phyloP scores from a whole-genome alignment of 2,329 filamentous ascomycete genomes.

The Cylindrodendrum hubeiense region DNA sequence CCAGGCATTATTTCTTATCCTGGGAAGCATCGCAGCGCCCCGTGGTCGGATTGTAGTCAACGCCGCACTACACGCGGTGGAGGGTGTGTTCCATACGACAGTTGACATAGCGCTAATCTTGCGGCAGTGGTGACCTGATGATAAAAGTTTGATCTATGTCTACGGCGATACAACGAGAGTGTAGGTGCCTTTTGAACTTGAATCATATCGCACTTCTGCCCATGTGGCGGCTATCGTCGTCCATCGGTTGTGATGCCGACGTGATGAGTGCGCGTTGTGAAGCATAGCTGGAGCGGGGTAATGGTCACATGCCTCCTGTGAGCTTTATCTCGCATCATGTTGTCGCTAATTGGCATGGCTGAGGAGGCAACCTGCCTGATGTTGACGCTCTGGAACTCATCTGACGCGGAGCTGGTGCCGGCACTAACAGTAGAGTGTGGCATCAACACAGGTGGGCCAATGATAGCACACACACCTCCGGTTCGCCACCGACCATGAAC shows the following conservation, averaged over 20 bases:
- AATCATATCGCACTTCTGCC: background rate
- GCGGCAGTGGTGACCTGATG: background rate
- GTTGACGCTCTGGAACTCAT: background rate
- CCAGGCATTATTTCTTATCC: background rate
- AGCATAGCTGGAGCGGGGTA: conserved; percentile 21
- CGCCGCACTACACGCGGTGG: background rate
- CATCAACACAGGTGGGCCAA: conserved; percentile 9
- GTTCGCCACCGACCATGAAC: conserved; percentile 2
- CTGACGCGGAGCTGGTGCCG: conserved; percentile 18
- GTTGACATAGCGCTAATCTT: background rate
- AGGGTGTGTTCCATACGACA: background rate
- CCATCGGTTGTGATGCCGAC: conserved; percentile 25
- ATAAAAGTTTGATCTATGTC: background rate
- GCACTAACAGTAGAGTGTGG: conserved; percentile 3
- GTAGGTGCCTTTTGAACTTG: conserved; percentile 17
- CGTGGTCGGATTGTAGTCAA: background rate
- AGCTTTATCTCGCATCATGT: conserved; percentile 12
- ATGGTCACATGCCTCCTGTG: conserved; percentile 17
- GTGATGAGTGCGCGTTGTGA: conserved; percentile 1
- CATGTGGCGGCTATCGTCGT: background rate
- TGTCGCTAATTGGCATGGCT: conserved; percentile 21
- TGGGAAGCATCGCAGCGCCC: background rate
- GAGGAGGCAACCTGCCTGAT: conserved; percentile 7
- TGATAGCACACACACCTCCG: conserved; percentile 13
- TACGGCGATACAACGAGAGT: background rate